phyloP scores from a whole-genome alignment of 2,329 filamentous ascomycete species.

The Xylaria sp. region DNA sequence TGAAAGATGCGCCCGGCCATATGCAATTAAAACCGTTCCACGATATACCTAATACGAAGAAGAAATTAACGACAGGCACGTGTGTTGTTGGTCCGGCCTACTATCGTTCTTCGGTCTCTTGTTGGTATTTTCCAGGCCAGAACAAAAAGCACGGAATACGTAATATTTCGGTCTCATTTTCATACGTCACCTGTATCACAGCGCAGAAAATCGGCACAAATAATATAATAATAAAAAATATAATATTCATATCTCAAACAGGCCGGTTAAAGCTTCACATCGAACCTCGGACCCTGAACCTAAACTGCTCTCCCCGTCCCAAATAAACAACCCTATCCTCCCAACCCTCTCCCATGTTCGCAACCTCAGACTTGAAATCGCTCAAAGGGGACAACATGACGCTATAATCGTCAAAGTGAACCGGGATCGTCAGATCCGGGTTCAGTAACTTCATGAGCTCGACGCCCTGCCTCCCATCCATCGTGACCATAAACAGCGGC shows the following conservation, averaged over 20 bases:
- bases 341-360: conserved; percentile 59
- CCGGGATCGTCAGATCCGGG: conserved; percentile 70
- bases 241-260: background rate
- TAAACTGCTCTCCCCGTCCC: conserved; percentile 66
- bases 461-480: conserved; percentile 60
- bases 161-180: background rate
- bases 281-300: conserved; percentile 58
- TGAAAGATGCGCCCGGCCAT: background rate
- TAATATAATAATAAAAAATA: background rate
- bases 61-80: background rate
- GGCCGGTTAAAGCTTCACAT: background rate
- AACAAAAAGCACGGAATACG: background rate
- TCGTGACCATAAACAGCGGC: conserved; percentile 71
- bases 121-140: background rate
- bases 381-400: conserved; percentile 67
- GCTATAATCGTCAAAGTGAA: conserved; percentile 73
- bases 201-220: background rate
- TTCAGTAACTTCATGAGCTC: conserved; percentile 68
- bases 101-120: background rate
- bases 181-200: background rate
- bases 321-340: conserved; percentile 67
- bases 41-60: background rate
- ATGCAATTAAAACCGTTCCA: background rate
- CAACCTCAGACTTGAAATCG: conserved; percentile 65
- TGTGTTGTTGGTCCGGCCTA: background rate